A percentile compares a stretch with the other conserved stretches of the same genome.
Conservation (phyloP, 352 stramenopile species). For the Pythium folliculosum region DNA sequence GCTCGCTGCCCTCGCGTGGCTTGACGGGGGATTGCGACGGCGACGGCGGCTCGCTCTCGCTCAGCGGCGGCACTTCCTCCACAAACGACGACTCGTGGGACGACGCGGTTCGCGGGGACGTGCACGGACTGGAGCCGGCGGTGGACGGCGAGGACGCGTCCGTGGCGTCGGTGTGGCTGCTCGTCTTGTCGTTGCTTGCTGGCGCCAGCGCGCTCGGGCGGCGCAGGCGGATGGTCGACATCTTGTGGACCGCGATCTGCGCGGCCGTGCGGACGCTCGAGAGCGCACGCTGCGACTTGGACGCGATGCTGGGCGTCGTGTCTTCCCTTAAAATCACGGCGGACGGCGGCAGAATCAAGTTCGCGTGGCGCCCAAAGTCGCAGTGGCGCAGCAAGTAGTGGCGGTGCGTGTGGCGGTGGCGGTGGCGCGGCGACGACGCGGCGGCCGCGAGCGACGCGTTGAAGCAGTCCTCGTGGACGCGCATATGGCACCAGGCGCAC, state of each 20-base stretch:
- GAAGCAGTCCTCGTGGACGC: constrained; percentile 82
- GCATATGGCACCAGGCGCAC: constrained; percentile 80
- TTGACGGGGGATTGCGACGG: neutral
- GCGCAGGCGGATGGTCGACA: constrained; percentile 69
- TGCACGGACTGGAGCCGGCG: constrained; percentile 11
- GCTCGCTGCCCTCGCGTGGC: constrained; percentile 6
- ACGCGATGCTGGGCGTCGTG: constrained; percentile 26
- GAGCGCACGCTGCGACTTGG: constrained; percentile 64
- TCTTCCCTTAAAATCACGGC: constrained; percentile 51
- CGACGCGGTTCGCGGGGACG: constrained; percentile 5
- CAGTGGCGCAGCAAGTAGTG: constrained; percentile 54
- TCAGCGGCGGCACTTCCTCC: constrained; percentile 5
- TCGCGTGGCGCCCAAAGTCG: constrained; percentile 67
- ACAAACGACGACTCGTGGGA: neutral
- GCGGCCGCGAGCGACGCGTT: constrained; percentile 31
- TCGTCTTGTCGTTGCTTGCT: neutral
- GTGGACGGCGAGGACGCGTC: constrained; percentile 13
- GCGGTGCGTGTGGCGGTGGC: constrained; percentile 27
- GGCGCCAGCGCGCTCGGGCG: constrained; percentile 29
- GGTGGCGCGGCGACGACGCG: constrained; percentile 7
- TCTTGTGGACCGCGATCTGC: constrained; percentile 67
- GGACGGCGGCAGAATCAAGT: constrained; percentile 65
- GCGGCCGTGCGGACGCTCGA: constrained; percentile 69
- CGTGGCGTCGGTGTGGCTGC: neutral
- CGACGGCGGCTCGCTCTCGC: constrained; percentile 9